Evolutionary conservation across 441 rosid species (phyloP), one percentile per base, ranked within the genome.

Genomic region (Bruguiera hainesii): DNA sequence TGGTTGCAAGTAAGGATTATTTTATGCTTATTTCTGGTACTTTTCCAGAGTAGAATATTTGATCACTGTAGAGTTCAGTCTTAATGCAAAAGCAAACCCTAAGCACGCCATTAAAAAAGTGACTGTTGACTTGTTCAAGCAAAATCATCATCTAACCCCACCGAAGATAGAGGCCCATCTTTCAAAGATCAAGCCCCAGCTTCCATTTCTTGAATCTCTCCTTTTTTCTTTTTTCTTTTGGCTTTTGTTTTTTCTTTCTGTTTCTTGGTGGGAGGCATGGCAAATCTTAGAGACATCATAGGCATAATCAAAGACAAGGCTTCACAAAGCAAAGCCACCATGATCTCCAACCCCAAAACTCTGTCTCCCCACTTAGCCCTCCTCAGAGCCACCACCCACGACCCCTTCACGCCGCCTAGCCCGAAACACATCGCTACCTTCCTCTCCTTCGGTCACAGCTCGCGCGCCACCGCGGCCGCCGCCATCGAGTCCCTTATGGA

Each of bases 321-420:
- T 15, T 88, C 97, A 11, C 97, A 85, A 72, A 76, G 93, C 83
- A 93, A 78, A 73, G 98, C 93, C 46, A 89, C 92, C 63, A 71
- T 90, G 31, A 46, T 76, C 61, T 82, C 82, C 65, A 73, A 71
- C 10, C 82, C 83, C 74, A 81, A 75, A 62, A 63, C 76, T 50
- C 25, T 65, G 6, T 74, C 92, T 64, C 86, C 79, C 59, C 81
- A 82, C 56, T 75, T 85, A 9, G 73, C 91, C n/a, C 75, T 93
- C 65, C 92, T 90, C 13, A 78, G 90, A 37, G 93, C 96, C 67
- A 90, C 98, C 20, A 85, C 89, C 42, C 98, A 90, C 28, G 87
- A 88, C 69, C 82, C 88, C 52, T 73, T 73, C 37, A 26, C 88
- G 1, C 89, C 85, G 1, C 97, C 98, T 21, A 67, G 73, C 50